Conservation (phyloP, 768 basidiomycete species). For the Hypholoma fasciculare region DNA sequence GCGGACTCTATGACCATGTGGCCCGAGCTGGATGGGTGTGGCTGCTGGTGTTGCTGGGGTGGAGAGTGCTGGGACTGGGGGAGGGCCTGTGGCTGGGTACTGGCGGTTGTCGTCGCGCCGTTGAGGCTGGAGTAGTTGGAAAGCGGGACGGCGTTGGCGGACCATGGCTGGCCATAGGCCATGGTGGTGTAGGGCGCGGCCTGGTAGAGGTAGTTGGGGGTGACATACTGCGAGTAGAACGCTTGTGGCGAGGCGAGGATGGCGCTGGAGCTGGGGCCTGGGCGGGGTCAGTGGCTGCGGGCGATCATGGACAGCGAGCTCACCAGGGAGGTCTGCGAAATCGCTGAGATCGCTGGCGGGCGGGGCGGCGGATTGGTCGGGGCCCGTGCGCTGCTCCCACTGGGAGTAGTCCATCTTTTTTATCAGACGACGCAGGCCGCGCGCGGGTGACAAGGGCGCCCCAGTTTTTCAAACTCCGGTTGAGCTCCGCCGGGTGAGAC, state of each 20-base stretch:
- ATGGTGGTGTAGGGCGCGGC: constrained; percentile 50
- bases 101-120: constrained; percentile 58
- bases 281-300: constrained; percentile 7
- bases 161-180: constrained; percentile 56
- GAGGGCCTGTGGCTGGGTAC: constrained; percentile 23
- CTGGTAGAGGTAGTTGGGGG: constrained; percentile 40
- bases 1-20: constrained; percentile 74
- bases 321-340: constrained; percentile 42
- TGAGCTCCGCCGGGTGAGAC: constrained; percentile 35
- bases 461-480: constrained; percentile 23
- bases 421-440: background rate
- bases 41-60: constrained; percentile 23
- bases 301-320: constrained; percentile 13
- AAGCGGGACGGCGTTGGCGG: constrained; percentile 48
- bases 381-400: constrained; percentile 37
- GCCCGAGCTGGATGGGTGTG: constrained; percentile 29
- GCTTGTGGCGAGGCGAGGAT: constrained; percentile 37
- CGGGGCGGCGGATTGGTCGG: constrained; percentile 26
- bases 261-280: constrained; percentile 21
- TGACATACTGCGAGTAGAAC: constrained; percentile 42
- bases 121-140: constrained; percentile 79
- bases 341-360: constrained; percentile 37
- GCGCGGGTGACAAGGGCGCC: constrained; percentile 5
- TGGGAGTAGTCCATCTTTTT: constrained; percentile 41
- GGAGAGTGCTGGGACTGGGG: constrained; percentile 26